Base-by-base conservation (phyloP, 768 basidiomycete species). In the Floccularia luteovirens region DNA sequence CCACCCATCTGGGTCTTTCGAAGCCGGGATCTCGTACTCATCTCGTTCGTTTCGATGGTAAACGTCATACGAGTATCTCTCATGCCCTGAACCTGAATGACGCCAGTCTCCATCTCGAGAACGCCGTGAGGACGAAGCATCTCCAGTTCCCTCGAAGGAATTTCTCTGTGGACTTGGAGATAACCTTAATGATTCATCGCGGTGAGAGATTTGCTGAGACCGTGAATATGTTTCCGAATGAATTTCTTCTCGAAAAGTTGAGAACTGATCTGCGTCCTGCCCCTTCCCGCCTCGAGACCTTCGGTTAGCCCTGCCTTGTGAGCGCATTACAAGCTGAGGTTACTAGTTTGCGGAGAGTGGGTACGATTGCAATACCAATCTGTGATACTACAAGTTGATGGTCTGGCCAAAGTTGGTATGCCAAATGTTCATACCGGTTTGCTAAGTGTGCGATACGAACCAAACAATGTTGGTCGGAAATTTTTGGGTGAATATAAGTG, bases 51-150 rank as follows among this genome's bases (percentile, higher is more conserved):
- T 56, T 38, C 70, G 74, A 58, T 66, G 62, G 54, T 77, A 75
- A n/a, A 56, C 55, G 46, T 78, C 77, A 48, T 72, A 58, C 48
- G 61, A 51, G 50, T 71, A 72, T 44, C 69, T 67, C 47, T 74
- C 71, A 39, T 69, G 67, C 51, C 56, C 56, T 28, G 60, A 49
- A 43, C 74, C 70, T 42, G 59, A 56, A 43, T 64, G 61, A 43
- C 69, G 69, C 76, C 79, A 79, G 48, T 69, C 70, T 43, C 70
- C 62, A 28, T 70, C 70, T 50, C 65, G 75, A 51, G 64, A 72
- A 50, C 61, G 66, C 52, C 74, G 70, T 48, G 77, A 74, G 13
- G 73, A 62, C 39, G 72, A 62, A 8, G 66, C 59, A 38, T 79
- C 79, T 51, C 75, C 69, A 53, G 56, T 72, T 46, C 61, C 57